Percentiles rank a stretch among this genome's conserved stretches.
Conservation (phyloP, 345 rosid genomes). For the Eucalyptus viminalis region DNA sequence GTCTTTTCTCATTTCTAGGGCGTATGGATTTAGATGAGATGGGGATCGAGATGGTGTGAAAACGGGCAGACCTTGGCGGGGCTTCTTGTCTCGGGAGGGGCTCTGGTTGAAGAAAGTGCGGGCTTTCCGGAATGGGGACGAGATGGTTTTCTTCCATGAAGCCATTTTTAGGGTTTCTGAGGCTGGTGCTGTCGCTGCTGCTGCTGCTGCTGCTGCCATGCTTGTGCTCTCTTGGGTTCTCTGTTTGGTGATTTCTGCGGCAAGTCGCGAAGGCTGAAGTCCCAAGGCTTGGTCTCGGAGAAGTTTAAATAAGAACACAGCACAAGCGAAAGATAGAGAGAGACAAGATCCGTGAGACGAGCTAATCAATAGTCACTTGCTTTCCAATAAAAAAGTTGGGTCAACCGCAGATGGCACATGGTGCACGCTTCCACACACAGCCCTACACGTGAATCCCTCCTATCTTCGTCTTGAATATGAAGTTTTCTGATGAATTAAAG, state of each 20-base stretch:
- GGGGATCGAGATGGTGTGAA: neutral
- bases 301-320: neutral
- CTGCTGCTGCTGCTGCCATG: neutral
- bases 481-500: neutral
- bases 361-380: neutral
- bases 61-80: neutral
- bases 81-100: slow-evolving; percentile 20
- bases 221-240: neutral
- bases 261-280: neutral
- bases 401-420: slow-evolving; percentile 25
- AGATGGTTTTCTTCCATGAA: slow-evolving; percentile 76
- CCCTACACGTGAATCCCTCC: slow-evolving; percentile 26
- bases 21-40: neutral
- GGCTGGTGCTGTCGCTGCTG: neutral
- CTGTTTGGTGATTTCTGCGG: neutral
- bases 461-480: neutral
- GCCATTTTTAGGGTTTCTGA: slow-evolving; percentile 18
- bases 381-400: neutral
- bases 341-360: slow-evolving; percentile 77
- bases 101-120: slow-evolving; percentile 72
- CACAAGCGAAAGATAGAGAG: neutral
- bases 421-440: slow-evolving; percentile 10
- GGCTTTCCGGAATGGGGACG: slow-evolving; percentile 71
- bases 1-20: neutral
- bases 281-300: neutral